Percentiles rank a stretch among this genome's conserved stretches.
Conservation (phyloP, 805 yeast genomes). For the Debaryomyces prosopidis region DNA sequence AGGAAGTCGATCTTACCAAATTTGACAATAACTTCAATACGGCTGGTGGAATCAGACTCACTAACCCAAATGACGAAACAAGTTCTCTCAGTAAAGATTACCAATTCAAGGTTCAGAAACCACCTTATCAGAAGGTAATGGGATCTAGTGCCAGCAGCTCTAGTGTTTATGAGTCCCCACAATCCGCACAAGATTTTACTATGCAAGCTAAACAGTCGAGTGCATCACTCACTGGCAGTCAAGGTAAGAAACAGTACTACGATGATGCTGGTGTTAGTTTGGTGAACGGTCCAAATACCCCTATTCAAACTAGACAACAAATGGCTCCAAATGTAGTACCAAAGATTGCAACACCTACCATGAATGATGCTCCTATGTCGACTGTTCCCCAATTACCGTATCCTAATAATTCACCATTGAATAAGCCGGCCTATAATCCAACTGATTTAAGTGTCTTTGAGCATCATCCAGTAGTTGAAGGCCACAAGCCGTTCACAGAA, state of each 20-base stretch:
- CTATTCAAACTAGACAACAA: conserved; percentile 28
- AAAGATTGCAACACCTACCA: conserved; percentile 25
- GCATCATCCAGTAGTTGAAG: conserved; percentile 47
- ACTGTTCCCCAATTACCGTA: conserved; percentile 20
- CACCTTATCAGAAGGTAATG: conserved; percentile 1
- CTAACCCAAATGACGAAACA: conserved; percentile 12
- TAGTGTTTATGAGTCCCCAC: conserved; percentile 34
- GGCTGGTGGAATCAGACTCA: conserved; percentile 9
- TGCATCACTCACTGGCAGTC: conserved; percentile 10
- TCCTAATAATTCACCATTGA: conserved; percentile 21
- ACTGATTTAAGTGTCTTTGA: conserved; percentile 37
- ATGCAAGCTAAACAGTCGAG: conserved; percentile 13
- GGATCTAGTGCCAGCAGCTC: conserved; percentile 15
- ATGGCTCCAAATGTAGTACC: conserved; percentile 34
- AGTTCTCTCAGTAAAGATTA: conserved; percentile 25
- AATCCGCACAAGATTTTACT: conserved; percentile 34
- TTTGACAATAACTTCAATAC: conserved; percentile 19
- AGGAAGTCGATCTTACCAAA: conserved; percentile 12
- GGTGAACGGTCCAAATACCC: conserved; percentile 34
- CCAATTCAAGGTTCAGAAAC: conserved; percentile 16
- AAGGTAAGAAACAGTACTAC: conserved; percentile 3
- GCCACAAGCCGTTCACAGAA: conserved; percentile 47
- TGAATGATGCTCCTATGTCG: conserved; percentile 18
- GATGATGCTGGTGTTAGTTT: conserved; percentile 21
- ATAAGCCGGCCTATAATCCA: conserved; percentile 15